Base-by-base conservation (phyloP, 2,329 filamentous ascomycete species). In the Pseudopyricularia javanii region DNA sequence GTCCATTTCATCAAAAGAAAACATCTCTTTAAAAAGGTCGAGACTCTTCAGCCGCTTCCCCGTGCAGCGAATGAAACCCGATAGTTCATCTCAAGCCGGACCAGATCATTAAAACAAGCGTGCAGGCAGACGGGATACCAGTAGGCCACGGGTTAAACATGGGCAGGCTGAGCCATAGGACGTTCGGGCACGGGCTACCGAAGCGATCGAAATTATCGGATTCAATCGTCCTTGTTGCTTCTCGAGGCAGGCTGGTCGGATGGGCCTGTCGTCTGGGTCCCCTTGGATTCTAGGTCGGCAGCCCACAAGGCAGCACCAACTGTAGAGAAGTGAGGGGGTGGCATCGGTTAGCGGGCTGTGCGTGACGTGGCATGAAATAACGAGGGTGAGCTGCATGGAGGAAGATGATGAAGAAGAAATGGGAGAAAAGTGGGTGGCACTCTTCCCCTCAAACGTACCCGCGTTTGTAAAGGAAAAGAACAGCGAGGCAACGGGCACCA, bases 261-360 rank as follows among this genome's bases (percentile, higher is more conserved):
- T 22, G n/a, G 37, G 12, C n/a, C 49, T 14, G 70, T 69, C 73
- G 78, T 78, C 40, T 67, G 65, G 9, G 67, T 72, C 53, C 72
- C 70, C 59, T 74, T 74, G 28, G 68, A 65, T 66, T 94, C 89
- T 54, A 94, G 79, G 66, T 94, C 90, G 17, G 88, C 87, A 40
- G 91, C 91, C 90, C 90, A 96, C n/a, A 97, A 71, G 7, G 91
- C 91, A 52, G 91, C 91, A 7, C 90, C 91, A 54, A 95, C 89
- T 83, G 49, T 7, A 45, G 7, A 12, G 20, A 26, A 32, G 7
- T 15, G 12, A 30, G 24, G 28, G 45, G 24, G 45, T 48, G 28
- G 45, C 24, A 28, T 24, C 45, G 20, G 14, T 28, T 14, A 48
- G 37, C 37, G n/a, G 37, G 37, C 24, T 43, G 8, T 43, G 37